These are phyloP conservation scores for Setomelanomma holmii DNA, from an alignment of 2,329 filamentous ascomycete genomes.

Conservation along the genomic window DNA sequence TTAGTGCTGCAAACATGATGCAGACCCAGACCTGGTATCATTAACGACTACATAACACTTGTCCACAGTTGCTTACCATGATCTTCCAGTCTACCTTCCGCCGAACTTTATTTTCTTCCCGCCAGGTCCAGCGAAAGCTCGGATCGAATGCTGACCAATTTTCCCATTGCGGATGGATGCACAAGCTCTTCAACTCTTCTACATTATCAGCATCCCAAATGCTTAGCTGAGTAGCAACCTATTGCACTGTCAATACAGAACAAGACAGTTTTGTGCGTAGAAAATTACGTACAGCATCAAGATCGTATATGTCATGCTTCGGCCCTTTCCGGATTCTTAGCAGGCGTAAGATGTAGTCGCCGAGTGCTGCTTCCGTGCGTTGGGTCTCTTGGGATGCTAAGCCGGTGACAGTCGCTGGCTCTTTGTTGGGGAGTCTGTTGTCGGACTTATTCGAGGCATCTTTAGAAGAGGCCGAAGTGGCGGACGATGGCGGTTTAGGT, in stretches of 20 bases:
- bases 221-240: not conserved
- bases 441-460: not conserved
- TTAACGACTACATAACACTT: not conserved
- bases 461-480: not conserved
- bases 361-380: not conserved
- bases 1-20: not conserved
- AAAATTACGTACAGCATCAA: not conserved
- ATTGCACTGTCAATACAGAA: not conserved
- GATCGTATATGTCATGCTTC: not conserved
- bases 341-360: not conserved
- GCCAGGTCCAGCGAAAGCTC: conserved; percentile 57
- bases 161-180: conserved; percentile 54
- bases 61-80: not conserved
- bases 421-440: not conserved
- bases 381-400: not conserved
- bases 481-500: not conserved
- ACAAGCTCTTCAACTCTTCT: conserved; percentile 6
- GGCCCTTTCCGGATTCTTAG: not conserved
- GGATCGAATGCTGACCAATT: conserved; percentile 65
- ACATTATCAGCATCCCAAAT: not conserved
- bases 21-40: not conserved
- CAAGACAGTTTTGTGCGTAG: not conserved
- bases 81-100: not conserved
- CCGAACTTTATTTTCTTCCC: conserved; percentile 52
- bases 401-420: not conserved